A percentile compares a stretch with the other conserved stretches of the same genome.
Conservation (phyloP, 176 grass and related monocot genomes). For the Cenchrus purpureus region DNA sequence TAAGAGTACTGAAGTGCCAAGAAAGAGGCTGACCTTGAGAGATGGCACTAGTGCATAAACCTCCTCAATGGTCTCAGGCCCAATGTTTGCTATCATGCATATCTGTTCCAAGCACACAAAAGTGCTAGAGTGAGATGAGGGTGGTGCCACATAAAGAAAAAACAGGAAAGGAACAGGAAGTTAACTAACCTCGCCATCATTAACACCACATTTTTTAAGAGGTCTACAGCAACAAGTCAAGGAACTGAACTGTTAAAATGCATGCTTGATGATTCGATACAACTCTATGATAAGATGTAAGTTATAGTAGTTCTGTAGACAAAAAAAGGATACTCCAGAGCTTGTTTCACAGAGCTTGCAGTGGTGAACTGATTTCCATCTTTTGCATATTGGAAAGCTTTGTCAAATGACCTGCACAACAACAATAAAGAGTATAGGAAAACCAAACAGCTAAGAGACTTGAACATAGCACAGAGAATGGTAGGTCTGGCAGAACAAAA, state of each 20-base stretch:
- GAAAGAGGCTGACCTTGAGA: slow-evolving; percentile 74
- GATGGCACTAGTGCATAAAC: slow-evolving; percentile 92
- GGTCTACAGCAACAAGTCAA: slow-evolving; percentile 69
- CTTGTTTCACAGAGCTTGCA: slow-evolving; percentile 66
- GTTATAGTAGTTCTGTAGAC: background rate
- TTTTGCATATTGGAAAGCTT: slow-evolving; percentile 85
- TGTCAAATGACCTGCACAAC: slow-evolving; percentile 77
- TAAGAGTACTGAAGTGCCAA: slow-evolving; percentile 23
- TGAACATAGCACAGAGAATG: slow-evolving; percentile 6
- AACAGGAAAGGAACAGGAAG: background rate
- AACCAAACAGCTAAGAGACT: slow-evolving; percentile 23
- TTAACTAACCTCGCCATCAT: slow-evolving; percentile 80
- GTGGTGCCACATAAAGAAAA: slow-evolving; percentile 26
- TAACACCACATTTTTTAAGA: slow-evolving; percentile 72
- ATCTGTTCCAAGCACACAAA: slow-evolving; percentile 50
- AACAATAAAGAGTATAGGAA: slow-evolving; percentile 27
- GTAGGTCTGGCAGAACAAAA: background rate
- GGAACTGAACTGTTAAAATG: slow-evolving; percentile 37
- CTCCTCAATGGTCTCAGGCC: slow-evolving; percentile 79
- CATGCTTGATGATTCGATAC: slow-evolving; percentile 22
- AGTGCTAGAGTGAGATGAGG: slow-evolving; percentile 24
- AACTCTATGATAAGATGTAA: slow-evolving; percentile 23
- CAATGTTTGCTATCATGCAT: slow-evolving; percentile 90
- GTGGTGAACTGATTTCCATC: slow-evolving; percentile 59
- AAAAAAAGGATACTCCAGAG: slow-evolving; percentile 78